Percentiles rank a stretch among this genome's conserved stretches.
phyloP scores from a whole-genome alignment of 2,329 filamentous ascomycete genomes.

The Penicillium hesseltinei region DNA sequence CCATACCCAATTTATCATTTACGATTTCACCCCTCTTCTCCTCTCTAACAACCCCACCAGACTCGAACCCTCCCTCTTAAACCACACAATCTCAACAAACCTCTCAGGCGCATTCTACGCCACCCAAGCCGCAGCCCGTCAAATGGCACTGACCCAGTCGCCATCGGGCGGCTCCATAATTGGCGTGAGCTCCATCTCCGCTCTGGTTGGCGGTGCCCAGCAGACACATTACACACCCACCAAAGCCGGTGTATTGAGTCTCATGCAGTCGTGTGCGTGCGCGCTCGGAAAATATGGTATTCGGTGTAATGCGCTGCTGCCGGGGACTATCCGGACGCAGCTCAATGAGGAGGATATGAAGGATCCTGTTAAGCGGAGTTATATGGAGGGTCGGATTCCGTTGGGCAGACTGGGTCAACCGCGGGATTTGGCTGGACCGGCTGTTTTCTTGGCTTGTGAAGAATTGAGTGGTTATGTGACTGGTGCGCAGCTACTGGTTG shows the following conservation, averaged over 20 bases:
- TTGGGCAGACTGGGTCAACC: slow-evolving; percentile 71
- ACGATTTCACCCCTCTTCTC: not conserved
- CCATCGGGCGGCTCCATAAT: slow-evolving; percentile 74
- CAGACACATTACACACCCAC: slow-evolving; percentile 88
- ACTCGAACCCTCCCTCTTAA: slow-evolving; percentile 67
- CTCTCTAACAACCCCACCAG: slow-evolving; percentile 22
- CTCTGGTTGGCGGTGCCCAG: slow-evolving; percentile 62
- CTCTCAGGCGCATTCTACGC: slow-evolving; percentile 86
- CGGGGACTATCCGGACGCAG: slow-evolving; percentile 80
- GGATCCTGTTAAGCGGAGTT: slow-evolving; percentile 68
- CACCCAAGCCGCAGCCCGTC: slow-evolving; percentile 77
- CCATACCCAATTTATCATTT: not conserved
- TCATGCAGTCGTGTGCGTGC: slow-evolving; percentile 82
- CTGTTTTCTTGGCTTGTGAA: slow-evolving; percentile 78
- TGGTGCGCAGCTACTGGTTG: slow-evolving; percentile 78
- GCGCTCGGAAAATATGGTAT: slow-evolving; percentile 74
- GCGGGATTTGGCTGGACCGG: slow-evolving; percentile 75
- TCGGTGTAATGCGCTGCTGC: slow-evolving; percentile 78
- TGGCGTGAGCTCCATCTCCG: slow-evolving; percentile 42
- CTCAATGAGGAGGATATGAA: slow-evolving; percentile 78
- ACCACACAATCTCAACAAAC: slow-evolving; percentile 73
- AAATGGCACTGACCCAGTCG: slow-evolving; percentile 72
- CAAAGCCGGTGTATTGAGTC: slow-evolving; percentile 74
- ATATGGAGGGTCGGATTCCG: slow-evolving; percentile 81
- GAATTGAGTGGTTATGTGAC: slow-evolving; percentile 78